Percentiles rank a stretch among this genome's conserved stretches.
Conservation (phyloP, 345 rosid genomes). For the Gossypium anomalum region DNA sequence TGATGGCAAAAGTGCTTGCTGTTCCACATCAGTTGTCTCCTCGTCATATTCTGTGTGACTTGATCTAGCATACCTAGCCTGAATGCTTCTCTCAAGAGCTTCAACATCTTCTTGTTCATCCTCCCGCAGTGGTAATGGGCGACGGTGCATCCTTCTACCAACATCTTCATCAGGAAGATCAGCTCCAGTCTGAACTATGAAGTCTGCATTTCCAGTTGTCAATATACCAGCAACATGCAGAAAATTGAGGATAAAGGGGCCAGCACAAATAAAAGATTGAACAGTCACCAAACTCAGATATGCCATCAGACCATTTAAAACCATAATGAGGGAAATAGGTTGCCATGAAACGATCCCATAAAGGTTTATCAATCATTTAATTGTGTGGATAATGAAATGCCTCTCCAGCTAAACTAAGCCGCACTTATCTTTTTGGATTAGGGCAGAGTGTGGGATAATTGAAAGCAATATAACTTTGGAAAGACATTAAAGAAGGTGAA, state of each 20-base stretch:
- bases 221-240: slow-evolving; percentile 10
- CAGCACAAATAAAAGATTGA: slow-evolving; percentile 1
- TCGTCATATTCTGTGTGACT: slow-evolving; percentile 81
- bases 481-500: background rate
- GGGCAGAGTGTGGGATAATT: background rate
- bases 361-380: background rate
- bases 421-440: background rate
- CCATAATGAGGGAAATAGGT: background rate
- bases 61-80: slow-evolving; percentile 66
- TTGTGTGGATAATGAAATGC: background rate
- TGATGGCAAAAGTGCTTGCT: slow-evolving; percentile 98
- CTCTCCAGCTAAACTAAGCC: background rate
- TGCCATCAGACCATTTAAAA: background rate
- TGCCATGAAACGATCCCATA: background rate
- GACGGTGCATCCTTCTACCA: slow-evolving; percentile 67
- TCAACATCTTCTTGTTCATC: slow-evolving; percentile 90
- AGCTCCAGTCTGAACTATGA: slow-evolving; percentile 53
- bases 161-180: slow-evolving; percentile 77
- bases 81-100: slow-evolving; percentile 79
- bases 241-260: background rate
- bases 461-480: slow-evolving; percentile 1
- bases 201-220: slow-evolving; percentile 41
- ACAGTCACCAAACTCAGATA: background rate
- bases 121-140: slow-evolving; percentile 55
- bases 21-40: slow-evolving; percentile 97